Base-by-base conservation (phyloP, 148 eudicot species). In the Limonium bicolor region DNA sequence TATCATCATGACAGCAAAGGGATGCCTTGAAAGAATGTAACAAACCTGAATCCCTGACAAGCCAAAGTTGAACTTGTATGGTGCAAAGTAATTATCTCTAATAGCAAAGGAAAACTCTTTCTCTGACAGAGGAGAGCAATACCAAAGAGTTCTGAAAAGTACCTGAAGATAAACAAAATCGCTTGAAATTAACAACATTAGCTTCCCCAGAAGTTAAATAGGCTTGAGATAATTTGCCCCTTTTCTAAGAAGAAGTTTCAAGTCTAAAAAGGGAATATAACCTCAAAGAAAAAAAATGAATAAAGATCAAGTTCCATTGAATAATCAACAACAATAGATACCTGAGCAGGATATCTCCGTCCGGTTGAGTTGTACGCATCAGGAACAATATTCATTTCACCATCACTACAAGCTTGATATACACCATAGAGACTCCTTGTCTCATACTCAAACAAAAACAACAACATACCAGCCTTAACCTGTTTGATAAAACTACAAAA, bases 281-380 rank as follows among this genome's bases (percentile, higher is more conserved):
- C 4, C 19, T 6, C 3, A 14, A 4, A 41, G 13, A 20, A 23
- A 6, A 20, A 7, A 9, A 20, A 20, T 14, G 12, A 41, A 14
- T 8, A 17, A 22, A 27, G 15, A 27, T 20, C 31, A 18, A 32
- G 6, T 15, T 6, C 1, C 5, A 13, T 20, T 17, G 0, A 20
- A 21, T 10, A 36, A 23, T 12, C 6, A 27, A 5, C 37, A 50
- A 7, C 17, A 21, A 15, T n/a, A 8, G 59, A 40, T 41, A 74
- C 94, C 83, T 82, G 94, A 34, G 94, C 94, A 20, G 80, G 83
- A 51, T 71, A 82, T 28, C 27, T 44, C 42, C 20, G 53, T 41
- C 68, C 64, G 14, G 66, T 55, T 22, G 72, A 69, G 40, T 19
- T 60, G 48, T 53, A 78, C 21, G 74, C 80, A 52, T 66, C 22